Evolutionary conservation across 345 rosid genomes (phyloP).

Genomic region (Eucalyptus caleyi): DNA sequence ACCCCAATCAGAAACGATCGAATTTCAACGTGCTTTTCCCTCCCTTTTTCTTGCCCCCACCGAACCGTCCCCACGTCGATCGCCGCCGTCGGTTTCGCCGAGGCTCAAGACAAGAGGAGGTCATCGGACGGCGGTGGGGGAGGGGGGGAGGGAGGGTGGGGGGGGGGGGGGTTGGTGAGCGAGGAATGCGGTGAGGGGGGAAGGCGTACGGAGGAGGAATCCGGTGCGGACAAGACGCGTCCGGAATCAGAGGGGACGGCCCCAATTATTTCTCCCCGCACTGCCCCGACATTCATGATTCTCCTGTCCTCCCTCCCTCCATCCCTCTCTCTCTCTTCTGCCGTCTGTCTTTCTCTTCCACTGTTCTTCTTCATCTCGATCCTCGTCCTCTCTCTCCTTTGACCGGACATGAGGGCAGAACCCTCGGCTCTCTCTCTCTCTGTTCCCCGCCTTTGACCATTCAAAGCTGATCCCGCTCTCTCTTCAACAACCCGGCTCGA

Average conservation of each 20-base stretch:
- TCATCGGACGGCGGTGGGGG: not conserved
- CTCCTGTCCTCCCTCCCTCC: not conserved
- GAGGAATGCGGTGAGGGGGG: constrained; percentile 34
- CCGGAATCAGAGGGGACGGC: constrained; percentile 47
- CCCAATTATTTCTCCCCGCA: constrained; percentile 51
- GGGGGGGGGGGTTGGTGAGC: not conserved
- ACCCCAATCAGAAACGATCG: not conserved
- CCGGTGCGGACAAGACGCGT: constrained; percentile 48
- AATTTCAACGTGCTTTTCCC: not conserved
- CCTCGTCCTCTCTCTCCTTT: not conserved
- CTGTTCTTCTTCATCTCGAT: not conserved
- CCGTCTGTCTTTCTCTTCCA: not conserved
- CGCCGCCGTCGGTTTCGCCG: not conserved
- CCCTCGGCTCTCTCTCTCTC: not conserved
- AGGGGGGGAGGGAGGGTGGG: not conserved
- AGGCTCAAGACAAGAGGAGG: not conserved
- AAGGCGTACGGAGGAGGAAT: constrained; percentile 3
- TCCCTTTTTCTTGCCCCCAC: not conserved
- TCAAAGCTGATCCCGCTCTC: not conserved
- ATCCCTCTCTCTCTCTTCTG: not conserved
- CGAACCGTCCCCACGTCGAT: not conserved
- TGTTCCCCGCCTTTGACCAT: not conserved
- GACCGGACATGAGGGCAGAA: not conserved
- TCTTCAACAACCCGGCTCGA: not conserved
- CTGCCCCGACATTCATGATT: constrained; percentile 54